phyloP scores from a whole-genome alignment of 2,329 filamentous ascomycete species.

The Colletotrichum noveboracense region DNA sequence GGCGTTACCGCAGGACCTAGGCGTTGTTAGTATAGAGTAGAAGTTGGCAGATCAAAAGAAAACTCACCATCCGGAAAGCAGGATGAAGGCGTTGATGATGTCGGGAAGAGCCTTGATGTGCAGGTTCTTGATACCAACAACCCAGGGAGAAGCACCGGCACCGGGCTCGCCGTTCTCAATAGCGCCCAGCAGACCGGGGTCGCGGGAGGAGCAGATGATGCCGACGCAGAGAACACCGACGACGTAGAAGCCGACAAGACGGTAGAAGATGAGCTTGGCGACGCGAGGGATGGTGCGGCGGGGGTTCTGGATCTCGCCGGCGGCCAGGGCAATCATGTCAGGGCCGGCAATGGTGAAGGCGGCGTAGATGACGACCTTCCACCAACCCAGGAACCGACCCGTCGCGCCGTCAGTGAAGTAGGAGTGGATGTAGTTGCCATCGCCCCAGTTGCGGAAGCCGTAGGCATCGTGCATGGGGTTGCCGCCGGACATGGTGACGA shows the following conservation, averaged over 20 bases:
- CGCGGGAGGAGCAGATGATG: slow-evolving; percentile 63
- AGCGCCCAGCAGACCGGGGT: slow-evolving; percentile 57
- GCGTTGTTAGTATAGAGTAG: not conserved
- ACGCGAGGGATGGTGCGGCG: slow-evolving; percentile 70
- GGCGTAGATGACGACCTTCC: slow-evolving; percentile 64
- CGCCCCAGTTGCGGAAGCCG: slow-evolving; percentile 65
- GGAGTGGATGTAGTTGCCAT: slow-evolving; percentile 34
- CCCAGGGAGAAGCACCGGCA: slow-evolving; percentile 57
- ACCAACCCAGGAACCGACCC: slow-evolving; percentile 66
- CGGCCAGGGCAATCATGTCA: slow-evolving; percentile 65
- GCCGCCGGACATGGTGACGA: slow-evolving; percentile 72
- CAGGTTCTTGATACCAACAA: slow-evolving; percentile 60
- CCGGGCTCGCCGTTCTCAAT: slow-evolving; percentile 55
- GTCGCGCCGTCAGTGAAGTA: slow-evolving; percentile 51
- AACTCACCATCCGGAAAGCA: slow-evolving; percentile 28
- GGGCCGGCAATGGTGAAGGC: slow-evolving; percentile 72
- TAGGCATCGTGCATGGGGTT: slow-evolving; percentile 68
- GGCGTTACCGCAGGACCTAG: slow-evolving; percentile 51
- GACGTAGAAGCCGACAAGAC: slow-evolving; percentile 75
- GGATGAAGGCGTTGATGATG: slow-evolving; percentile 58
- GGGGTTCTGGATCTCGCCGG: slow-evolving; percentile 68
- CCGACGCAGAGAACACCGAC: slow-evolving; percentile 65
- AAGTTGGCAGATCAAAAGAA: not conserved
- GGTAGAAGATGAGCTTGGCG: slow-evolving; percentile 76
- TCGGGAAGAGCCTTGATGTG: slow-evolving; percentile 57